Evolutionary conservation across 2,329 filamentous ascomycete genomes (phyloP).

Genomic region (Ramichloridium luteum): DNA sequence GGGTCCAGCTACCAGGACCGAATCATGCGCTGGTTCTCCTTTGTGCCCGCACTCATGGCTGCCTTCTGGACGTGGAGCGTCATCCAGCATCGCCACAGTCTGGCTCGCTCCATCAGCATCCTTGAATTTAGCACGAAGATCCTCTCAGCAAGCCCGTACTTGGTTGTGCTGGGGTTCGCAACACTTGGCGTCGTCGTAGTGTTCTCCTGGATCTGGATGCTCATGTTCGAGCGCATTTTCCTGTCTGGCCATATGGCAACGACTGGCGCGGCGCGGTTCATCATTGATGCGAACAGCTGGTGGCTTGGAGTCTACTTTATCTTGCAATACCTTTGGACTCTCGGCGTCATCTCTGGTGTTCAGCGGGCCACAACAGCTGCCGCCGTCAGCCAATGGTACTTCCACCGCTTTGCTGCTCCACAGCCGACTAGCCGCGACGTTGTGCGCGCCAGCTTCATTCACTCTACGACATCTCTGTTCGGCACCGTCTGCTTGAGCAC

Average conservation of each 20-base stretch:
- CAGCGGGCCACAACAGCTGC: constrained; percentile 87
- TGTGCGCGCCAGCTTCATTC: constrained; percentile 67
- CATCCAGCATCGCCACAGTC: constrained; percentile 63
- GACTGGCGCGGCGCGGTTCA: constrained; percentile 48
- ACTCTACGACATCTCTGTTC: constrained; percentile 76
- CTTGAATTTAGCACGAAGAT: constrained; percentile 88
- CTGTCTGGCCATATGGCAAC: constrained; percentile 71
- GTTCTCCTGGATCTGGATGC: constrained; percentile 94
- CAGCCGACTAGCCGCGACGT: constrained; percentile 67
- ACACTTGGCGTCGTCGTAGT: constrained; percentile 62
- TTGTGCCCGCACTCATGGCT: constrained; percentile 62
- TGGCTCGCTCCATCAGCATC: constrained; percentile 74
- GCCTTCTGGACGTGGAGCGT: constrained; percentile 75
- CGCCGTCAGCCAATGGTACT: constrained; percentile 98
- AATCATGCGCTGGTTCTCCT: constrained; percentile 75
- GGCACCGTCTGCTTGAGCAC: constrained; percentile 87
- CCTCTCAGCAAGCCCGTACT: constrained; percentile 67
- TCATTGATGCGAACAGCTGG: constrained; percentile 83
- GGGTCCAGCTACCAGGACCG: constrained; percentile 75
- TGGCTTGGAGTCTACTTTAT: constrained; percentile 90
- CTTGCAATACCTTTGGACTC: constrained; percentile 88
- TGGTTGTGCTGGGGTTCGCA: constrained; percentile 72
- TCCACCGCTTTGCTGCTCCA: constrained; percentile 76
- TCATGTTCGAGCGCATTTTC: constrained; percentile 93
- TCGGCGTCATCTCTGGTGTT: constrained; percentile 74